Base-by-base conservation (phyloP, 140 eudicot genomes). In the Stevia rebaudiana region DNA sequence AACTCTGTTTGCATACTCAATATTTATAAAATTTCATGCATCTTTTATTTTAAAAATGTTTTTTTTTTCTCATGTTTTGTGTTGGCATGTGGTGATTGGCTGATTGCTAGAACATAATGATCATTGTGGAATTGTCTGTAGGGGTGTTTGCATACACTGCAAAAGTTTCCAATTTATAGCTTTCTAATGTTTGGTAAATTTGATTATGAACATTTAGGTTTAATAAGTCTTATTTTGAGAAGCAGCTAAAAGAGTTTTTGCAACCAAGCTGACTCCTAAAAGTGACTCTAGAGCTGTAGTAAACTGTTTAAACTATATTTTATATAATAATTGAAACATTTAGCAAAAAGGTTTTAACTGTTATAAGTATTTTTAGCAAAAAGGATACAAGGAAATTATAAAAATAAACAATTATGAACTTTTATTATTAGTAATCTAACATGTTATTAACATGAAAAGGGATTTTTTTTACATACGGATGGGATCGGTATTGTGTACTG, bases 101-200 rank as follows among this genome's bases (percentile, higher is more conserved):
- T n/a, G n/a, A n/a, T n/a, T n/a, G n/a, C 3, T 11, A 25, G 72
- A 63, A 60, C 70, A 55, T 2, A 78, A 76, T 58, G 74, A 69
- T 41, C 61, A 66, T 72, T 59, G 61, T 42, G 16, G 78, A 54
- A 18, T 80, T 88, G n/a, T 78, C 77, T 8, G 6, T 37, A 7
- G 70, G 61, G 70, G 69, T 59, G 60, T 3, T 22, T 42, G 68
- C 22, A 42, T 61, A 28, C 47, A n/a, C 21, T 61, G 36, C 51
- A 61, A 40, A 61, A 37, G 1, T 8, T 6, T 46, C 11, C 52
- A 46, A 3, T 46, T 5, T 18, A 46, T 44, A 44, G 50, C 15
- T 44, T 2, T 16, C 21, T 46, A 6, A 46, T 16, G 44, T n/a
- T 42, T 35, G 39, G 39, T 35, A 5, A 3, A 35, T 35, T 35